Evolutionary conservation across 345 rosid species (phyloP), one percentile per base, ranked within the genome.

Genomic region (Crucihimalaya himalaica): DNA sequence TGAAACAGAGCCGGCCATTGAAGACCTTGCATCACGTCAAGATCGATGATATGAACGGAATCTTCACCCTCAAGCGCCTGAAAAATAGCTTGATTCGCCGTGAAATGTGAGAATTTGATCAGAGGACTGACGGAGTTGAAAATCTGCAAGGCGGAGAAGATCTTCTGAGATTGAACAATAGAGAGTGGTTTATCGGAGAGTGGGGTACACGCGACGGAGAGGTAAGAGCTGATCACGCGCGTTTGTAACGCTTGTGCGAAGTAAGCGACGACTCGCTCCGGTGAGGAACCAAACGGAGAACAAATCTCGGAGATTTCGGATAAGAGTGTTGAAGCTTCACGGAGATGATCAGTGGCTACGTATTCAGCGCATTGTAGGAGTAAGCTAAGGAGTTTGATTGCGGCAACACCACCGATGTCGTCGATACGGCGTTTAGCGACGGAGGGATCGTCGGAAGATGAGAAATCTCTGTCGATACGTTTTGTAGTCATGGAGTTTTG

Each of bases 1-100:
- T 94, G 95, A 82, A 94, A 94, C 70, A 94, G 63, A 14, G 95
- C 98, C 4, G 98, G 98, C 98, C 98, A 94, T 78, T 94, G 98
- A 68, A 94, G 98, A 14, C 98, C 98, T 58, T 94, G 98, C 97
- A 94, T 94, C 35, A 94, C 87, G 64, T 94, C 98, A 29, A 94
- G 85, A 50, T 94, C 98, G 83, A 94, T 86, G 83, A 94, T 79
- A 79, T 94, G 98, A 72, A 94, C 82, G 25, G 86, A 83, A 40
- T 94, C 98, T 60, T 89, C 90, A 5, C 93, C 95, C 4, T 84
- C 88, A 56, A 94, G 64, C 2, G 97, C 94, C 73, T 94, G 91
- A 79, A 87, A 91, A 32, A 94, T 94, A 0, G 96, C 95, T 79
- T 91, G 98, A 61, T 94, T 91, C 31, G 98, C 98, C 23, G 98